phyloP scores from a whole-genome alignment of 2,329 filamentous ascomycete genomes.

The Calonectria naviculata region DNA sequence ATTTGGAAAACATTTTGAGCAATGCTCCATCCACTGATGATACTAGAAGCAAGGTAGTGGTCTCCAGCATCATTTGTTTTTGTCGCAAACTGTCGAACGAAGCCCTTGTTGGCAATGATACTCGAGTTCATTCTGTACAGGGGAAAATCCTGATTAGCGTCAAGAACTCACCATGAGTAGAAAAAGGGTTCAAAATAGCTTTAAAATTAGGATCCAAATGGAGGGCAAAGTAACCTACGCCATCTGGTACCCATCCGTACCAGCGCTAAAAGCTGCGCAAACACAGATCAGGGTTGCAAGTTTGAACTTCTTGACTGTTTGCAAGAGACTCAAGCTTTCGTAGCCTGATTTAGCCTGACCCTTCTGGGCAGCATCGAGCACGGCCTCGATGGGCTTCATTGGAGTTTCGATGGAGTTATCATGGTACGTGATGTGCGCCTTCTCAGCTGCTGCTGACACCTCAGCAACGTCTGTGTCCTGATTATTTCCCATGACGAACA shows the following conservation, averaged over 20 bases:
- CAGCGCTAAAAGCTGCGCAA: constrained; percentile 39
- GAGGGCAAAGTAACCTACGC: constrained; percentile 25
- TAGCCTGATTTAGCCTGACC: too few species aligned
- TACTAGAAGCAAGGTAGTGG: constrained; percentile 46
- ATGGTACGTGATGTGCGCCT: too few species aligned
- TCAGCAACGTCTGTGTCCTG: too few species aligned
- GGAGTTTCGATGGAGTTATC: too few species aligned
- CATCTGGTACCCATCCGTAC: constrained; percentile 43
- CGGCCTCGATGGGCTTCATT: too few species aligned
- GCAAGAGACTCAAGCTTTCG: constrained; percentile 37
- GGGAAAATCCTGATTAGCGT: too few species aligned
- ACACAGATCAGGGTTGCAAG: constrained; percentile 38
- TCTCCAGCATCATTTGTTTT: constrained; percentile 32
- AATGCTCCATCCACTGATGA: constrained; percentile 40
- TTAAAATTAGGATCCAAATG: neutral
- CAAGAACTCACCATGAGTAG: too few species aligned
- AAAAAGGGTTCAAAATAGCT: too few species aligned
- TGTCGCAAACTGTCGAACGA: constrained; percentile 21
- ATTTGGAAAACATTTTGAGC: constrained; percentile 25
- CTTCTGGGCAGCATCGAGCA: too few species aligned
- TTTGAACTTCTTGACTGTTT: constrained; percentile 42
- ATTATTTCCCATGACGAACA: too few species aligned
- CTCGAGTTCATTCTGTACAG: constrained; percentile 25
- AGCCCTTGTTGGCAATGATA: constrained; percentile 29
- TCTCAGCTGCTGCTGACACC: too few species aligned